phyloP scores from a whole-genome alignment of 2,329 filamentous ascomycete genomes.

The Xylariaceae sp. region DNA sequence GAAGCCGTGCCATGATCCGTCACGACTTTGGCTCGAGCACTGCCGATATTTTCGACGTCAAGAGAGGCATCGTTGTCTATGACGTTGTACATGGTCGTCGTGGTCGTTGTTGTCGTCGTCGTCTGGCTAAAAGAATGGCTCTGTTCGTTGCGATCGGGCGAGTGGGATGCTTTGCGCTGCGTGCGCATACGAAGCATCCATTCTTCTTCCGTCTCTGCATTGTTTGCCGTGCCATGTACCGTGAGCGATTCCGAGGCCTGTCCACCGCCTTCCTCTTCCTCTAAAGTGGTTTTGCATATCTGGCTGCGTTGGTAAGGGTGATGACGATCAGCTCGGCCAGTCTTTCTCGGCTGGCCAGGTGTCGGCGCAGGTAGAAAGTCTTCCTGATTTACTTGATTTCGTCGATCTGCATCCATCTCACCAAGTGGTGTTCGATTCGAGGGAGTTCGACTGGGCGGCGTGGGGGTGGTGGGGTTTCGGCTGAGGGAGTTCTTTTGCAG shows the following conservation, averaged over 20 bases:
- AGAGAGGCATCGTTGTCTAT: constrained; percentile 64
- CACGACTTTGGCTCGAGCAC: constrained; percentile 50
- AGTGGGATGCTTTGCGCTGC: constrained; percentile 60
- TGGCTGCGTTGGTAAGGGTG: constrained; percentile 63
- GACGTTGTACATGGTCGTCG: constrained; percentile 60
- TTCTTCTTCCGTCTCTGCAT: constrained; percentile 73
- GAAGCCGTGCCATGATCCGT: constrained; percentile 46
- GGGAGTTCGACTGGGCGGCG: constrained; percentile 73
- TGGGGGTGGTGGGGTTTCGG: constrained; percentile 67
- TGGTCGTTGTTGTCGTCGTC: constrained; percentile 64
- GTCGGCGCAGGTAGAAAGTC: constrained; percentile 93
- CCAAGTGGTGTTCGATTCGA: constrained; percentile 81
- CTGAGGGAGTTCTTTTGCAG: constrained; percentile 53
- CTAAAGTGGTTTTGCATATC: constrained; percentile 40
- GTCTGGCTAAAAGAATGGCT: constrained; percentile 69
- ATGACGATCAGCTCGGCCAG: constrained; percentile 69
- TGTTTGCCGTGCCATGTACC: constrained; percentile 50
- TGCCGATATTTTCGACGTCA: constrained; percentile 66
- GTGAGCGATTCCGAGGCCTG: constrained; percentile 57
- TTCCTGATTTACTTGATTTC: constrained; percentile 65
- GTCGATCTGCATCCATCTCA: constrained; percentile 80
- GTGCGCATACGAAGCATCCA: constrained; percentile 69
- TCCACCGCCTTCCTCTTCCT: constrained; percentile 48
- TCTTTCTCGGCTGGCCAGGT: constrained; percentile 91
- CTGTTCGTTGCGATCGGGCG: constrained; percentile 56